Evolutionary conservation across 2,329 filamentous ascomycete species (phyloP).

Genomic region (Emergomyces orientalis): DNA sequence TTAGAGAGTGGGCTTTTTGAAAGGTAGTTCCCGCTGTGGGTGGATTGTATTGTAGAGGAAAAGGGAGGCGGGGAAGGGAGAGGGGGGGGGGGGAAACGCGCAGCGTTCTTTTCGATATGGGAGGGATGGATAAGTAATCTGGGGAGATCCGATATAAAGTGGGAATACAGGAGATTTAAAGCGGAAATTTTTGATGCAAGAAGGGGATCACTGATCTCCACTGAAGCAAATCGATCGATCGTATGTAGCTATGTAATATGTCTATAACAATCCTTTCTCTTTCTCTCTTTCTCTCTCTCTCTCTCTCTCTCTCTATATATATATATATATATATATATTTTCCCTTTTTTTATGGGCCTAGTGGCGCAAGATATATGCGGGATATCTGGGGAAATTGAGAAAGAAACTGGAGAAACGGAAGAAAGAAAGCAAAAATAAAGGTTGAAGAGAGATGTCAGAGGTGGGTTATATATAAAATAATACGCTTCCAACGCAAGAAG

Average conservation of each 20-base stretch:
- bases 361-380: not conserved
- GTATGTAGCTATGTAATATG: not conserved
- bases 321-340: too few species aligned
- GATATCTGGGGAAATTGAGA: not conserved
- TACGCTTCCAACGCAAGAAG: not conserved
- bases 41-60: not conserved
- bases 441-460: too few species aligned
- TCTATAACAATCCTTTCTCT: not conserved
- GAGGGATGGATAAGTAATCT: not conserved
- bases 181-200: not conserved
- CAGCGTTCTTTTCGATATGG: not conserved
- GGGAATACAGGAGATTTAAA: not conserved
- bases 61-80: not conserved
- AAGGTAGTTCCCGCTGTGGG: too few species aligned
- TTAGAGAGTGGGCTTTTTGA: too few species aligned
- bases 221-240: not conserved
- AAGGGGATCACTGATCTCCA: not conserved
- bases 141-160: not conserved
- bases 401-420: not conserved
- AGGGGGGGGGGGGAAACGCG: not conserved
- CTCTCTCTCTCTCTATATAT: not conserved
- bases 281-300: not conserved
- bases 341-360: not conserved
- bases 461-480: not conserved
- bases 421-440: not conserved